Percentiles rank a stretch among this genome's conserved stretches.
These are phyloP conservation scores for Salvia splendens DNA, from an alignment of 257 asterid genomes.

Conservation along the genomic window DNA sequence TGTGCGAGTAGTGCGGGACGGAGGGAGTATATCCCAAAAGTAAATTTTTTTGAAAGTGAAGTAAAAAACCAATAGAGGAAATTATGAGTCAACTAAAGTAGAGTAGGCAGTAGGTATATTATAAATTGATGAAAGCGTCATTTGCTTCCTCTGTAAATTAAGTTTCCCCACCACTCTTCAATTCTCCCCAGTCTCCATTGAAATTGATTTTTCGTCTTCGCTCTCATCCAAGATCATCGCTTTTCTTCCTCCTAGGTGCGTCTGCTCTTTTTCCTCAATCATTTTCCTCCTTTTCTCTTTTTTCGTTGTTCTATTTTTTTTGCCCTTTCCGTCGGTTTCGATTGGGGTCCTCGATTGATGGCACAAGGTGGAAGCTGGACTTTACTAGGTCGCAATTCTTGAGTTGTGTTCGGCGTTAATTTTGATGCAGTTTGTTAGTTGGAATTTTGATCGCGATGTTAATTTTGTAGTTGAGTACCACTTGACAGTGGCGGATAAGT, in stretches of 20 bases:
- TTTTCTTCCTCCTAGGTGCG: constrained; percentile 34
- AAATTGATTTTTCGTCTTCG: background rate
- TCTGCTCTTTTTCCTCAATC: background rate
- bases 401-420: constrained; percentile 10
- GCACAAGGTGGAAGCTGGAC: constrained; percentile 13
- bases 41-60: no score
- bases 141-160: constrained; percentile 38
- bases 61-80: no score
- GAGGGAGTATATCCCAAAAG: no score
- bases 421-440: constrained; percentile 14
- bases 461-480: constrained; percentile 5
- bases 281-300: constrained; percentile 1
- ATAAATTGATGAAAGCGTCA: constrained; percentile 38
- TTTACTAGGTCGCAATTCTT: constrained; percentile 22
- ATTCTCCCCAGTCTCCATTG: background rate
- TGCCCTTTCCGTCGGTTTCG: background rate
- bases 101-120: constrained; percentile 33
- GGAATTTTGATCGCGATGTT: constrained; percentile 24
- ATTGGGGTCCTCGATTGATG: constrained; percentile 1
- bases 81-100: no score
- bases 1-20: no score
- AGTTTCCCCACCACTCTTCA: constrained; percentile 1
- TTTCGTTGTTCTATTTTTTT: constrained; percentile 1
- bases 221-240: constrained; percentile 19
- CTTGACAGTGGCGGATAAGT: background rate